A percentile compares a stretch with the other conserved stretches of the same genome.
These are phyloP conservation scores for Vitis amurensis DNA, from an alignment of 164 flowering plant species.

Conservation along the genomic window DNA sequence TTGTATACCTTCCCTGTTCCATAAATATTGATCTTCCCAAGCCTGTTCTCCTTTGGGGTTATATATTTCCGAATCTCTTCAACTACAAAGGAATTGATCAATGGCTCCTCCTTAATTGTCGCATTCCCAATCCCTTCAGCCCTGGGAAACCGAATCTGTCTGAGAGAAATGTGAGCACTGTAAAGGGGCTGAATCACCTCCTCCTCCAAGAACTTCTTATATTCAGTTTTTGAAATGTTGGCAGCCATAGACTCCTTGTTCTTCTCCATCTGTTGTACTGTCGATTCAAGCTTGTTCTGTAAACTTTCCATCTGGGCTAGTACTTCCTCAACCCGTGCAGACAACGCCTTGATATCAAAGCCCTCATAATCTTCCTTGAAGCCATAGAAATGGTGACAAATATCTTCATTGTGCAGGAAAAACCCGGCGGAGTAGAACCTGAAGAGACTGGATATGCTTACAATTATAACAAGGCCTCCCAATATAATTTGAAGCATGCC, in stretches of 20 bases:
- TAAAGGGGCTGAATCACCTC: constrained; percentile 82
- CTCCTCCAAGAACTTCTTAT: constrained; percentile 60
- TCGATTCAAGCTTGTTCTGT: constrained; percentile 69
- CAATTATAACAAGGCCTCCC: constrained; percentile 68
- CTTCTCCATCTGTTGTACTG: constrained; percentile 59
- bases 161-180: constrained; percentile 69
- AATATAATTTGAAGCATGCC: constrained; percentile 61
- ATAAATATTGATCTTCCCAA: constrained; percentile 62
- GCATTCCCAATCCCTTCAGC: constrained; percentile 28
- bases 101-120: constrained; percentile 58
- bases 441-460: constrained; percentile 60
- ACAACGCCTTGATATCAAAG: constrained; percentile 53
- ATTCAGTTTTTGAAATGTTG: constrained; percentile 44
- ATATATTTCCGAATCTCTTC: constrained; percentile 92
- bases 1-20: constrained; percentile 56
- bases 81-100: constrained; percentile 62
- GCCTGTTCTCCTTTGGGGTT: constrained; percentile 67
- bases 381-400: constrained; percentile 63
- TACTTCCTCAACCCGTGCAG: constrained; percentile 68
- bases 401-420: constrained; percentile 61
- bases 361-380: constrained; percentile 34
- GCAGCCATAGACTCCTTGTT: constrained; percentile 20
- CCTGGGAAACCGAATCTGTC: constrained; percentile 73
- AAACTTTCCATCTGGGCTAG: constrained; percentile 54
- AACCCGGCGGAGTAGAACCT: constrained; percentile 77